Evolutionary conservation across 192 early-diverging fungal genomes (phyloP).

Genomic region (Rhizophagus sp.): DNA sequence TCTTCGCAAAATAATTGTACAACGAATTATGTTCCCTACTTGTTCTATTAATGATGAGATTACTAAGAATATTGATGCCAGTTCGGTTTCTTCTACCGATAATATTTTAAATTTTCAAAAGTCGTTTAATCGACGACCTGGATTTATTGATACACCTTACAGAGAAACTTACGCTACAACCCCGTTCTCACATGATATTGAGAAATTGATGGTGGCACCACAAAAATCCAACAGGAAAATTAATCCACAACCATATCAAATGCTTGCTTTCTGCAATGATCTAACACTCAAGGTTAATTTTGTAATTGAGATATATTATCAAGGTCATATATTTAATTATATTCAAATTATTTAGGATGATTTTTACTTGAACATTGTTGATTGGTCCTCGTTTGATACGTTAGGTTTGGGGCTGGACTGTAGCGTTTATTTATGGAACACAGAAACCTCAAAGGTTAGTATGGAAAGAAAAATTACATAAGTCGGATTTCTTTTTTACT

Average conservation of each 20-base stretch:
- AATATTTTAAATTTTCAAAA: conserved; percentile 14
- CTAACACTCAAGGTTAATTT: conserved; percentile 87
- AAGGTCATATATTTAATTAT: neutral
- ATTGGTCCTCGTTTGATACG: conserved; percentile 84
- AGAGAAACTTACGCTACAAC: conserved; percentile 59
- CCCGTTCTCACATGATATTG: conserved; percentile 53
- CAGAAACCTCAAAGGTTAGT: conserved; percentile 45
- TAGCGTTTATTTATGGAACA: conserved; percentile 92
- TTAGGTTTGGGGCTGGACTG: conserved; percentile 83
- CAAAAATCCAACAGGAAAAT: conserved; percentile 61
- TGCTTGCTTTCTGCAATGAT: conserved; percentile 35
- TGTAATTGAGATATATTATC: conserved; percentile 40
- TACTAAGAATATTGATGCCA: neutral
- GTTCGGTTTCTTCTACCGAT: neutral
- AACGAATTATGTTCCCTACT: conserved; percentile 18
- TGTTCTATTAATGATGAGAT: neutral
- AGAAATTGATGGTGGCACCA: conserved; percentile 48
- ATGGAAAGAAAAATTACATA: no score
- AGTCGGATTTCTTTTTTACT: no score
- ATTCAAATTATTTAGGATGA: conserved; percentile 66
- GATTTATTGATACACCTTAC: conserved; percentile 51
- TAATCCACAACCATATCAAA: conserved; percentile 33
- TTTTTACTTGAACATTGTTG: conserved; percentile 95
- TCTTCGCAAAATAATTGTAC: neutral
- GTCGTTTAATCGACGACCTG: conserved; percentile 30